phyloP scores from a whole-genome alignment of 1,284 basidiomycete genomes.

The Cutaneotrichosporon spelunceum region DNA sequence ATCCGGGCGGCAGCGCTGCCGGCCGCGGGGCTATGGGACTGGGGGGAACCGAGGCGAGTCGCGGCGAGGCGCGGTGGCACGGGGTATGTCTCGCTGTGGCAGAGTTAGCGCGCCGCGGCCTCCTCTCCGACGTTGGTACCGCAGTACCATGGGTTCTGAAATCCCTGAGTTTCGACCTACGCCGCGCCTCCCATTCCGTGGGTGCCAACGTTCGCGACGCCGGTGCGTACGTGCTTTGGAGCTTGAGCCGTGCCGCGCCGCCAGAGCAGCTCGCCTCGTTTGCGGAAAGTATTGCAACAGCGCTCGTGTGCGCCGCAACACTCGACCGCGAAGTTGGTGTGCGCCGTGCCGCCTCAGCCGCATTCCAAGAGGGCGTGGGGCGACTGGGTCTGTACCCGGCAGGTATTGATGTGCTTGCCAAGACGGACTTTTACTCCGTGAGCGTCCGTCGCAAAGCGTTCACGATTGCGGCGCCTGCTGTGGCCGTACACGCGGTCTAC shows the following conservation, averaged over 20 bases:
- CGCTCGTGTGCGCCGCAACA: conserved; percentile 72
- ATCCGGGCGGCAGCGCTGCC: conserved; percentile 59
- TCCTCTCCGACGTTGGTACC: conserved; percentile 63
- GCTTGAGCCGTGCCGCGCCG: conserved; percentile 75
- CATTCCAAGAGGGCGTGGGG: conserved; percentile 96
- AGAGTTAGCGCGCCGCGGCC: conserved; percentile 79
- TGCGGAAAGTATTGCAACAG: conserved; percentile 64
- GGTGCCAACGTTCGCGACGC: conserved; percentile 94
- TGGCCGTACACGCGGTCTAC: conserved; percentile 74
- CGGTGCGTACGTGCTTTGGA: conserved; percentile 92
- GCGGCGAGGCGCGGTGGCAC: conserved; percentile 88
- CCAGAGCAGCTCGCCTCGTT: conserved; percentile 61
- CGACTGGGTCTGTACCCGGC: conserved; percentile 82
- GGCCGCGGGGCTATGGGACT: conserved; percentile 58
- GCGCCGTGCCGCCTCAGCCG: conserved; percentile 92
- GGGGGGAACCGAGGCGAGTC: conserved; percentile 60
- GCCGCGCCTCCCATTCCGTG: conserved; percentile 85
- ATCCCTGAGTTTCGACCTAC: conserved; percentile 87
- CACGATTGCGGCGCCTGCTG: conserved; percentile 73
- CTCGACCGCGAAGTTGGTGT: conserved; percentile 94
- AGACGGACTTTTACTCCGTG: conserved; percentile 93
- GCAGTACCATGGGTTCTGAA: conserved; percentile 74
- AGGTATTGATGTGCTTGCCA: conserved; percentile 86
- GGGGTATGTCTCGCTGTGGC: conserved; percentile 89
- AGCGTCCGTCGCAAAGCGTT: conserved; percentile 82